Conservation (phyloP, 306 rosid species). For the Carpinus fangiana region DNA sequence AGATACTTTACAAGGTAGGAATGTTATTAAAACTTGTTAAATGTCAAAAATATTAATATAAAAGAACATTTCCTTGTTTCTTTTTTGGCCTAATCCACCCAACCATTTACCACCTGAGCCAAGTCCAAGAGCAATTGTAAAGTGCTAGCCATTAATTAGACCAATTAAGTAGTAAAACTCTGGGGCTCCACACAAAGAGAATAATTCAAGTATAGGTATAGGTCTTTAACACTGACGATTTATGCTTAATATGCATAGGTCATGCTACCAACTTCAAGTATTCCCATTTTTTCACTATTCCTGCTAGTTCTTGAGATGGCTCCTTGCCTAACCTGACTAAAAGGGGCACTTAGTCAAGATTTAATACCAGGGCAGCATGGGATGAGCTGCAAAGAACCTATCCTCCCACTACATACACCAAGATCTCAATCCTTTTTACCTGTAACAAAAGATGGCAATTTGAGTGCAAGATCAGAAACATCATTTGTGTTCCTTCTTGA, state of each 20-base stretch:
- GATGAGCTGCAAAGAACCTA: conserved; percentile 15
- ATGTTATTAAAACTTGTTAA: not conserved
- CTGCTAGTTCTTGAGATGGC: not conserved
- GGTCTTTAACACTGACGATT: not conserved
- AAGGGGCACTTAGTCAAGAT: not conserved
- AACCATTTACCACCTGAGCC: not conserved
- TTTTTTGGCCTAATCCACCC: not conserved
- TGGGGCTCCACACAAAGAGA: not conserved
- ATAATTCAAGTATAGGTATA: not conserved
- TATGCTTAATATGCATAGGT: not conserved
- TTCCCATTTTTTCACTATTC: not conserved
- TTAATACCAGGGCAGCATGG: conserved; percentile 5
- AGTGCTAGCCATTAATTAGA: not conserved
- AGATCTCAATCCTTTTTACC: conserved; percentile 47
- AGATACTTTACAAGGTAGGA: not conserved
- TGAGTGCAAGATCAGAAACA: conserved; percentile 82
- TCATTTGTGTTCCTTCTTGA: conserved; percentile 79
- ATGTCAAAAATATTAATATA: not conserved
- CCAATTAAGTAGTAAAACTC: not conserved
- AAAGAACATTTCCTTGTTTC: not conserved
- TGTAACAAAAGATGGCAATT: conserved; percentile 84
- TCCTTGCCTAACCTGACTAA: not conserved
- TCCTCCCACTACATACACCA: conserved; percentile 25
- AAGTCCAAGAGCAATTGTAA: not conserved
- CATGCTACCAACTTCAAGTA: not conserved